A percentile compares a stretch with the other conserved stretches of the same genome.
Evolutionary conservation across 1,284 basidiomycete species (phyloP).

Genomic region (Rhodotorula sp.): DNA sequence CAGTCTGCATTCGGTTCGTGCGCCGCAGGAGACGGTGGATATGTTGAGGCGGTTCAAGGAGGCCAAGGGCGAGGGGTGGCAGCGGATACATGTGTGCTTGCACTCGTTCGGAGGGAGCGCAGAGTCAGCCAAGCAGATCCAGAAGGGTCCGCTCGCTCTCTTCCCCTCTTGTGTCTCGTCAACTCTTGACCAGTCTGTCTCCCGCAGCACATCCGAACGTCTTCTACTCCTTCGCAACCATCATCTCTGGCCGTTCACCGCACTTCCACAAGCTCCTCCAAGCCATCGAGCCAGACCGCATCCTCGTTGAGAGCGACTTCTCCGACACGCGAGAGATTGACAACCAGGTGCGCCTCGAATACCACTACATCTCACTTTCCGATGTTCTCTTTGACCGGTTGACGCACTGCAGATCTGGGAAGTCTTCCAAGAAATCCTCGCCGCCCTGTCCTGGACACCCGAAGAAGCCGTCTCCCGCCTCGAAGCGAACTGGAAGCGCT

Average conservation of each 20-base stretch:
- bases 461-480: conserved; percentile 43
- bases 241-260: conserved; percentile 66
- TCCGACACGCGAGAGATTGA: conserved; percentile 26
- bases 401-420: conserved; percentile 40
- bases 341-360: conserved; percentile 13
- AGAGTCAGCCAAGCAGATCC: conserved; percentile 32
- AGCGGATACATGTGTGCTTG: conserved; percentile 30
- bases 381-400: no score
- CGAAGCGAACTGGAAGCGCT: conserved; percentile 51
- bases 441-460: conserved; percentile 32
- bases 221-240: conserved; percentile 73
- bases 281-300: conserved; percentile 59
- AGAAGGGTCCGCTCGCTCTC: conserved; percentile 16
- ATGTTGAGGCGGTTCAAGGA: conserved; percentile 51
- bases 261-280: conserved; percentile 61
- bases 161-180: no score
- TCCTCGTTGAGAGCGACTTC: conserved; percentile 72
- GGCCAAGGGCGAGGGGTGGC: conserved; percentile 11
- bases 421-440: conserved; percentile 29
- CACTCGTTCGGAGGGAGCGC: conserved; percentile 35
- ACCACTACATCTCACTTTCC: no score
- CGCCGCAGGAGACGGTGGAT: conserved; percentile 62
- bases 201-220: conserved; percentile 59
- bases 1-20: conserved; percentile 75
- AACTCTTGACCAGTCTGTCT: not conserved